These are phyloP conservation scores for Puccinia hordei DNA, from an alignment of 1,284 basidiomycete species.

Conservation along the genomic window DNA sequence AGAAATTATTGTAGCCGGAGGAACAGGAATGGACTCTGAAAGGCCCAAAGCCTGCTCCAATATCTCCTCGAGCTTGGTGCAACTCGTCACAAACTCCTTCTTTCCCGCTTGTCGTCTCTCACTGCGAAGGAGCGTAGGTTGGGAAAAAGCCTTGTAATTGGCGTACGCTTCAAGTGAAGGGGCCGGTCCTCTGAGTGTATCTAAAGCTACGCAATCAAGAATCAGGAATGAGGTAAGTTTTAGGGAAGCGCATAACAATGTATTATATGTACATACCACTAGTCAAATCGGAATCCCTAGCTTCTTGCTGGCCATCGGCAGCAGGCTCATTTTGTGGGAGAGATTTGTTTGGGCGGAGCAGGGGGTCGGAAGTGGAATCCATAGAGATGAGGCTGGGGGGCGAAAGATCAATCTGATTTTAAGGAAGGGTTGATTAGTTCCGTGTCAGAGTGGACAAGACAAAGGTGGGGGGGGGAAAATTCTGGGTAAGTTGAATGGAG, in stretches of 20 bases:
- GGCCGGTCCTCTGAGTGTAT: constrained; percentile 10
- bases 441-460: neutral
- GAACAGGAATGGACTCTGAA: constrained; percentile 1
- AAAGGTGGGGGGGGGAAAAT: neutral
- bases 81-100: neutral
- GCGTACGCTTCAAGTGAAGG: constrained; percentile 16
- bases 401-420: neutral
- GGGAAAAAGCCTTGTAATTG: neutral
- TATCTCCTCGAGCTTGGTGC: constrained; percentile 3
- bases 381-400: neutral
- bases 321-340: neutral
- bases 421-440: too few species aligned
- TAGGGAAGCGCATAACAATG: neutral
- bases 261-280: neutral
- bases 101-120: constrained; percentile 11
- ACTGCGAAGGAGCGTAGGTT: constrained; percentile 13
- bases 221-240: neutral
- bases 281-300: neutral
- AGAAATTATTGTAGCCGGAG: neutral
- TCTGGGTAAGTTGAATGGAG: too few species aligned
- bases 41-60: constrained; percentile 17
- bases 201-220: neutral
- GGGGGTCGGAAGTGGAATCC: neutral
- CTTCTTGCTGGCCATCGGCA: neutral
- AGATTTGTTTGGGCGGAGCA: neutral